phyloP scores from a whole-genome alignment of 495 filamentous ascomycete genomes.

The Daldinia loculata region DNA sequence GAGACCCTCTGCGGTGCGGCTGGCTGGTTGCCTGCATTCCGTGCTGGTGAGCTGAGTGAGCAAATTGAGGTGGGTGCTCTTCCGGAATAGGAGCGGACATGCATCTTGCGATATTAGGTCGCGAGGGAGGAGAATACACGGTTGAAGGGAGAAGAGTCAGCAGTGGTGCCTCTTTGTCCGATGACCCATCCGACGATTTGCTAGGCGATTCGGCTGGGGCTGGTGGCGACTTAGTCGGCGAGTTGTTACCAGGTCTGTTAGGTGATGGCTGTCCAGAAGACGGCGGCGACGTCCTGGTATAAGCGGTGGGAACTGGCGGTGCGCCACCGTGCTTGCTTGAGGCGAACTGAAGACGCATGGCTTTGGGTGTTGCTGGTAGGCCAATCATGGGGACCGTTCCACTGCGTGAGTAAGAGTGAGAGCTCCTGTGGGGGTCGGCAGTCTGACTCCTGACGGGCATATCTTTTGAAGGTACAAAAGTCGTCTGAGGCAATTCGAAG shows the following conservation, averaged over 20 bases:
- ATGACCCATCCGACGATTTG: constrained; percentile 29
- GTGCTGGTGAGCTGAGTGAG: constrained; percentile 59
- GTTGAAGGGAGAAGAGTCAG: constrained; percentile 65
- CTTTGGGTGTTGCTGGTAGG: constrained; percentile 82
- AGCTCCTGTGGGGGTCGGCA: constrained; percentile 51
- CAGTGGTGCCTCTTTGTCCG: constrained; percentile 35
- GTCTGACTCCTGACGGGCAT: constrained; percentile 58
- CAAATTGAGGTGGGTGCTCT: constrained; percentile 55
- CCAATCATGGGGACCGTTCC: constrained; percentile 66
- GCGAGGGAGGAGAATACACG: constrained; percentile 68
- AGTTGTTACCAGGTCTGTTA: constrained; percentile 41
- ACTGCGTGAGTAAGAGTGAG: constrained; percentile 53
- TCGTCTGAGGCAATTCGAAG: constrained; percentile 57
- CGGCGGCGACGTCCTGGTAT: constrained; percentile 43
- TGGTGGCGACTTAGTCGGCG: constrained; percentile 34
- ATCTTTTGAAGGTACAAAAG: constrained; percentile 51
- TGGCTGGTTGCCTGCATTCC: constrained; percentile 58
- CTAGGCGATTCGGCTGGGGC: constrained; percentile 42
- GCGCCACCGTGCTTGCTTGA: constrained; percentile 65
- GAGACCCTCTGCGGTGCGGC: constrained; percentile 41
- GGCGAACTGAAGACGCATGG: constrained; percentile 82
- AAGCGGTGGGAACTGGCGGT: constrained; percentile 69
- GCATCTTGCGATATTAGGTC: constrained; percentile 66
- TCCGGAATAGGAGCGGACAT: constrained; percentile 79
- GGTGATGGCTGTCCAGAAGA: constrained; percentile 45